Conservation (phyloP, 2,329 filamentous ascomycete species). For the Arthroderma sp. region DNA sequence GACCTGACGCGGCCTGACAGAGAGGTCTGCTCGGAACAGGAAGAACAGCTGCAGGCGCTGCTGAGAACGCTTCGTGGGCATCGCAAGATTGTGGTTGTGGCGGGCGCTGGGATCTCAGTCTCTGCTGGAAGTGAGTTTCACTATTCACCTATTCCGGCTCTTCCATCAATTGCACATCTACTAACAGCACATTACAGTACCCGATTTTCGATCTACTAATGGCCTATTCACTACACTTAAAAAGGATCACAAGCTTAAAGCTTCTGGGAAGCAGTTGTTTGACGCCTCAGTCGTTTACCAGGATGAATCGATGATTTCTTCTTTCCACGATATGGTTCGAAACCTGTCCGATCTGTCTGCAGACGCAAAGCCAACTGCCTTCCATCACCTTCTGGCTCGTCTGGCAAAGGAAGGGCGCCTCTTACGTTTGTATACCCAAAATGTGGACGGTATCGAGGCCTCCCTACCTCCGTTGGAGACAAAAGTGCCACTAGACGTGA, state of each 20-base stretch:
- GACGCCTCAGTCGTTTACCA: constrained; percentile 92
- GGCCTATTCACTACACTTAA: constrained; percentile 80
- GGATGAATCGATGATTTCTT: constrained; percentile 73
- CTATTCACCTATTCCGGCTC: constrained; percentile 7
- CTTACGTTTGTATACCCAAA: constrained; percentile 86
- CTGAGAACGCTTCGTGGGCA: constrained; percentile 68
- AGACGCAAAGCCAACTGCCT: constrained; percentile 67
- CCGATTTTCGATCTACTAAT: constrained; percentile 85
- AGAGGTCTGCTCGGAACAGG: constrained; percentile 39
- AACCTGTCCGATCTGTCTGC: constrained; percentile 69
- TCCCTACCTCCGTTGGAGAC: constrained; percentile 68
- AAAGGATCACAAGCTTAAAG: constrained; percentile 78
- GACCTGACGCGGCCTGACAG: constrained; percentile 44
- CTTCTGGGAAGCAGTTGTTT: constrained; percentile 89
- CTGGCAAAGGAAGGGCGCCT: constrained; percentile 77
- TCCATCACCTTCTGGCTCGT: constrained; percentile 87
- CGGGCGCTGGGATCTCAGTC: constrained; percentile 92
- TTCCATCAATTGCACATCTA: constrained; percentile 13
- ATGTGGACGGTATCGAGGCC: constrained; percentile 91
- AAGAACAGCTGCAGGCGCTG: constrained; percentile 55
- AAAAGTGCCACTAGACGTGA: constrained; percentile 64
- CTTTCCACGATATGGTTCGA: constrained; percentile 93
- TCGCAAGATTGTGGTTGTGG: constrained; percentile 93
- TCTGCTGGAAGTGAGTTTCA: constrained; percentile 69
- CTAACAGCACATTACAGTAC: constrained; percentile 45